These are phyloP conservation scores for Didymella segeticola DNA, from an alignment of 2,329 filamentous ascomycete species.

Conservation along the genomic window DNA sequence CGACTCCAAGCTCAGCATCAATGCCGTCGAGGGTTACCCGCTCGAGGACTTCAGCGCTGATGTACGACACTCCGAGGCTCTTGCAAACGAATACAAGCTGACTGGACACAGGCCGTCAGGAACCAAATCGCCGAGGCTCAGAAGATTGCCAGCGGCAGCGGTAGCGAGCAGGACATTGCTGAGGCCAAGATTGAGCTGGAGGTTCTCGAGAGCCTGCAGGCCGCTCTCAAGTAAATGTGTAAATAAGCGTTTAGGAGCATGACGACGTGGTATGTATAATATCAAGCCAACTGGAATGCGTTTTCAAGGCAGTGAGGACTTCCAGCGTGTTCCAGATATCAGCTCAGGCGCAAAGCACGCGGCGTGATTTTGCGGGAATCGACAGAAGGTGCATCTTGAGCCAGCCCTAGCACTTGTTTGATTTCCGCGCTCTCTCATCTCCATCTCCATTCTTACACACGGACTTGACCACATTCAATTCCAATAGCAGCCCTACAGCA, in stretches of 20 bases:
- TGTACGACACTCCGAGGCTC: constrained; percentile 44
- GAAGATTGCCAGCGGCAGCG: constrained; percentile 88
- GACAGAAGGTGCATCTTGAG: constrained; percentile 44
- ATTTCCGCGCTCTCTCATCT: constrained; percentile 9
- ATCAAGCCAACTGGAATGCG: constrained; percentile 23
- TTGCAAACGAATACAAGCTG: constrained; percentile 19
- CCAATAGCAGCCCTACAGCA: constrained; percentile 16
- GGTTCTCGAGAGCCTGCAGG: constrained; percentile 86
- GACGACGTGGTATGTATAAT: constrained; percentile 45
- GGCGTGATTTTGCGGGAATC: constrained; percentile 41
- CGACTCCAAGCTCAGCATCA: constrained; percentile 94
- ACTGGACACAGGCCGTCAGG: constrained; percentile 68
- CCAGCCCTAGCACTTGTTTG: constrained; percentile 29
- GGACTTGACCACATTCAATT: constrained; percentile 29
- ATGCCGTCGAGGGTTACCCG: constrained; percentile 93
- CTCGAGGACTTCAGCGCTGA: constrained; percentile 96
- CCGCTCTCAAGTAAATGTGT: constrained; percentile 76
- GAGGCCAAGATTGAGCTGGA: constrained; percentile 99
- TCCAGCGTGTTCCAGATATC: neutral
- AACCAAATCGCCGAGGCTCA: constrained; percentile 93
- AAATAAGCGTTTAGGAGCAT: constrained; percentile 46
- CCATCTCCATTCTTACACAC: neutral
- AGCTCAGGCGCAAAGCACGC: constrained; percentile 27
- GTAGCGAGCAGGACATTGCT: constrained; percentile 95
- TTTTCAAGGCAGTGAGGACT: constrained; percentile 11